A percentile compares a stretch with the other conserved stretches of the same genome.
Conservation (phyloP, 176 grass and related monocot species). For the Ampelocalamus luodianensis region DNA sequence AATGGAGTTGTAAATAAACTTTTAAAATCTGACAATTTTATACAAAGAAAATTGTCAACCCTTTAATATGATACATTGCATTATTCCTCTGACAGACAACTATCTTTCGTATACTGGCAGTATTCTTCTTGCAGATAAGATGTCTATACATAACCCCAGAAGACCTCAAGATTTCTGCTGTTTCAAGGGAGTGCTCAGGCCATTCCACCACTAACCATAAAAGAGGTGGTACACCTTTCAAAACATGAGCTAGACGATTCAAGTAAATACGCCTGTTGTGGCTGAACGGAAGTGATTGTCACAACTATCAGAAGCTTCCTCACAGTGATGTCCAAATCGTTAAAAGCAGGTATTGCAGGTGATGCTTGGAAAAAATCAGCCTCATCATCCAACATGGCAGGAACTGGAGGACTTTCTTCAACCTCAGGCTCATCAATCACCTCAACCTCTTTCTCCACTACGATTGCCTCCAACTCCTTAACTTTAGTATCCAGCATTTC, state of each 20-base stretch:
- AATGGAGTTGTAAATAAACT: too few species aligned
- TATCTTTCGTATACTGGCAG: slow-evolving; percentile 64
- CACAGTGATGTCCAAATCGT: slow-evolving; percentile 37
- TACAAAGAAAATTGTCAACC: too few species aligned
- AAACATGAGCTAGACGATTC: slow-evolving; percentile 78
- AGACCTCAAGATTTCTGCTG: slow-evolving; percentile 79
- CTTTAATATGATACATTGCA: slow-evolving; percentile 83
- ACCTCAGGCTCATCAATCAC: slow-evolving; percentile 44
- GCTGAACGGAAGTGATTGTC: slow-evolving; percentile 79
- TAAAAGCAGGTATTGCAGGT: slow-evolving; percentile 6
- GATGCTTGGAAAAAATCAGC: slow-evolving; percentile 50
- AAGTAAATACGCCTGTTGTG: slow-evolving; percentile 86
- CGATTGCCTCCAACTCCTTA: slow-evolving; percentile 51
- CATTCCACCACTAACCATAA: slow-evolving; percentile 94
- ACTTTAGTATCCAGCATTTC: slow-evolving; percentile 48
- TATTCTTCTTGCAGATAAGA: slow-evolving; percentile 81
- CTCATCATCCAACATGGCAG: slow-evolving; percentile 59
- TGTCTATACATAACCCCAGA: slow-evolving; percentile 94
- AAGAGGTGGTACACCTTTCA: slow-evolving; percentile 73
- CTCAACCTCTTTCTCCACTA: slow-evolving; percentile 62
- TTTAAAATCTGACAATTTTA: too few species aligned
- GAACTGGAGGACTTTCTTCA: slow-evolving; percentile 51
- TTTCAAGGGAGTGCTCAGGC: slow-evolving; percentile 64
- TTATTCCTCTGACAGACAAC: slow-evolving; percentile 79
- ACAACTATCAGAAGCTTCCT: slow-evolving; percentile 91